Evolutionary conservation across 306 rosid genomes (phyloP), one percentile per base, ranked within the genome.

Genomic region (Malus fusca): DNA sequence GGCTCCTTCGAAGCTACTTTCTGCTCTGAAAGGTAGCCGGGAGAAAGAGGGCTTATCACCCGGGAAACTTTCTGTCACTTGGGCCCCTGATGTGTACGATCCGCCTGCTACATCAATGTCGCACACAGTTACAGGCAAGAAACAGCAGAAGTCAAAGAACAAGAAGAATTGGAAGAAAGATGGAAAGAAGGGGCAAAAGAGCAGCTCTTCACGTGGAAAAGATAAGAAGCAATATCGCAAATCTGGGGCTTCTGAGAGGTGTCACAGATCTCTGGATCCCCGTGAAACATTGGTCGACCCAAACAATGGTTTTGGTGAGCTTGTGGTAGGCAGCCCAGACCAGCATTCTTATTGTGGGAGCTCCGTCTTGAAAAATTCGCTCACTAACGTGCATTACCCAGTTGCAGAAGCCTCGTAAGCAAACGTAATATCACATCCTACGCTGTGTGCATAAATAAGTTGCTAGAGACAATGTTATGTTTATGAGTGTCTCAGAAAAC

Each of bases 71-170:
- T 81, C 84, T 2, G 98, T 93, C 71, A 85, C 84, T 67, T 93
- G 98, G 97, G 94, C 97, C 35, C 84, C 97, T 11, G 96, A 91
- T 53, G 98, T 93, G 51, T 93, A 93, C 75, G 98, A 93, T 81
- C 98, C 97, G 7, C 80, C 68, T 4, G 87, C 88, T 40, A 90
- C 93, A 8, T 86, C 82, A 6, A 40, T 80, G 69, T 91, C 86
- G 0, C 94, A 88, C 37, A 74, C 92, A 0, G 90, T 86, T 15
- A 82, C 86, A 74, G 70, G 62, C 86, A 93, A 86, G 88, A 93
- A 88, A 72, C 96, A 81, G 68, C 90, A 76, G 79, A 96, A 88
- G 82, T 81, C 88, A 10, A 89, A 80, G 83, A 92, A 83, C 77
- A 87, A 80, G 86, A 85, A 83, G 69, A 85, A 85, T 74, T 86